Conservation (phyloP, 495 filamentous ascomycete genomes). For the Darksidea phi region DNA sequence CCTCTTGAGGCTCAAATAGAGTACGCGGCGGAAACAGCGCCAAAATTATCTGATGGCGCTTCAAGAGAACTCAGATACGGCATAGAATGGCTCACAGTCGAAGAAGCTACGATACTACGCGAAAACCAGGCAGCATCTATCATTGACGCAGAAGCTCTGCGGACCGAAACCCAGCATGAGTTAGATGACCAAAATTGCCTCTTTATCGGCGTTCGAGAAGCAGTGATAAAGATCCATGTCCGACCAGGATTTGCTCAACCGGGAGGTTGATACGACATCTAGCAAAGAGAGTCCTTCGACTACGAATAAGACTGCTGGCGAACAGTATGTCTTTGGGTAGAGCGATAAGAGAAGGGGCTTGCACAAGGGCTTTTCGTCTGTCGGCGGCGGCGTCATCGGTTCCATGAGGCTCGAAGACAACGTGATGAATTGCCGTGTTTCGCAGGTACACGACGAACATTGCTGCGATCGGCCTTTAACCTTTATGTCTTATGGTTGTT, state of each 20-base stretch:
- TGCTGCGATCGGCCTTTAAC: too few relatives aligned
- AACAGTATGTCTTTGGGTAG: too few relatives aligned
- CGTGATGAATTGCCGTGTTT: too few relatives aligned
- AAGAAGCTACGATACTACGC: background rate
- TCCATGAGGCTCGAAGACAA: too few relatives aligned
- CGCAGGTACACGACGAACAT: too few relatives aligned
- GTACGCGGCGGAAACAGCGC: background rate
- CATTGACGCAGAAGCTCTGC: background rate
- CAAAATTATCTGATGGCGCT: background rate
- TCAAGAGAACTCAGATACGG: background rate
- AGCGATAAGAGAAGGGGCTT: too few relatives aligned
- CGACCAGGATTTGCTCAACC: background rate
- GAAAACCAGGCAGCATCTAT: constrained; percentile 1
- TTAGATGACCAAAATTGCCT: constrained; percentile 5
- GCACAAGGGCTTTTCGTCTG: too few relatives aligned
- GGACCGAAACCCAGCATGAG: constrained; percentile 1
- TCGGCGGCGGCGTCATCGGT: too few relatives aligned
- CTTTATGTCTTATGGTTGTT: too few relatives aligned
- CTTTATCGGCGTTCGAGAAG: background rate
- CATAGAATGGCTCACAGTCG: constrained; percentile 3
- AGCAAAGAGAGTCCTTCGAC: too few relatives aligned
- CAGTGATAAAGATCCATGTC: constrained; percentile 3
- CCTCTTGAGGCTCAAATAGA: constrained; percentile 1
- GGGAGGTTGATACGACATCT: too few relatives aligned
- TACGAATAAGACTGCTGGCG: too few relatives aligned